Evolutionary conservation across 2,329 filamentous ascomycete species (phyloP), one percentile per base, ranked within the genome.

Genomic region (Botrytis aclada): DNA sequence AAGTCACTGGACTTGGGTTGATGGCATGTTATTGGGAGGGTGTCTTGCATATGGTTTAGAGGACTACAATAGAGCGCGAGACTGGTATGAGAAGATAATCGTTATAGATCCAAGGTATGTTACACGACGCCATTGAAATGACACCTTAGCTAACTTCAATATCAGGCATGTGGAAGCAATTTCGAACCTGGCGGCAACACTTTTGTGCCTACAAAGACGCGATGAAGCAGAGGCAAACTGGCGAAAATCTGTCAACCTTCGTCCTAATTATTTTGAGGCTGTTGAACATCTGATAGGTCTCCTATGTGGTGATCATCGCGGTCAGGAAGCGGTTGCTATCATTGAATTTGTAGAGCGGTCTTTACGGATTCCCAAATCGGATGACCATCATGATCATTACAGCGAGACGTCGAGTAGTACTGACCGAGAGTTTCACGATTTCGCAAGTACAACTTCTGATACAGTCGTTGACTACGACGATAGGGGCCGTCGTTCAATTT

Each of bases 231-330:
- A 97, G 80, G 87, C 90, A 73, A 88, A 94, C 79, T 99, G 96
- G 96, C 85, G 92, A 76, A 89, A 88, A 74, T 94, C 94, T n/a
- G 90, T 98, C 39, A 92, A 90, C 79, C 84, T 93, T 73, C 90
- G 93, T 14, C 96, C 96, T 0, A 92, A 90, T 80, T 97, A 97
- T 82, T 92, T 99, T 73, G 96, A 99, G 83, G 95, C 96, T 12
- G 94, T 96, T 4, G 96, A 99, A 81, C 95, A 98, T 84, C 87
- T 99, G 1, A 93, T 98, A 43, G 94, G 94, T 1, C 85, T 98
- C 64, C 83, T 98, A 29, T 98, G 95, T 80, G 89, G 88, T 66
- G 93, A 90, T 74, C 92, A 97, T 73, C 88, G 95, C 75, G 92
- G 90, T 66, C 90, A 88, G 78, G 94, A 98, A 80, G 96, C 96